These are phyloP conservation scores for Noccaea caerulescens DNA, from an alignment of 345 rosid species.

Conservation along the genomic window DNA sequence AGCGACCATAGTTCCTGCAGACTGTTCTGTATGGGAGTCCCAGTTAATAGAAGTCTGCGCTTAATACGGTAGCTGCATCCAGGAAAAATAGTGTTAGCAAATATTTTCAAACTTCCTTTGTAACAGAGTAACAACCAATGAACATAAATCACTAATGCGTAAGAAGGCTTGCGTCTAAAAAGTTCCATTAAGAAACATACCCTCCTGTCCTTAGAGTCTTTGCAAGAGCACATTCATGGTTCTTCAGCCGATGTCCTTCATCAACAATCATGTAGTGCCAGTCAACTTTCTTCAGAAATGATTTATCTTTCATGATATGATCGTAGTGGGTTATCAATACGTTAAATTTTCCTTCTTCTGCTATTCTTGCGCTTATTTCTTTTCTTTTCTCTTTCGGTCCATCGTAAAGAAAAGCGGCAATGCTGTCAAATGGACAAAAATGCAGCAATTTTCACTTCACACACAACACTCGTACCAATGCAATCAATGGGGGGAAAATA, in stretches of 20 bases:
- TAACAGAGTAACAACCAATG: neutral
- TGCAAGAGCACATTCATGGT: constrained; percentile 92
- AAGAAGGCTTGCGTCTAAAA: too few relatives aligned
- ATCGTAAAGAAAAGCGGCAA: constrained; percentile 89
- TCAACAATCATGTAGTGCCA: constrained; percentile 97
- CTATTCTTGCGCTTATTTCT: constrained; percentile 71
- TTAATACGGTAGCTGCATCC: constrained; percentile 83
- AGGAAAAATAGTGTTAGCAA: constrained; percentile 40
- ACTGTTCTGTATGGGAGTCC: constrained; percentile 98
- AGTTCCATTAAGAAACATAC: neutral
- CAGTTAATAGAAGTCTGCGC: constrained; percentile 93
- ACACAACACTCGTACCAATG: constrained; percentile 4
- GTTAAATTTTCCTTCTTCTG: constrained; percentile 64
- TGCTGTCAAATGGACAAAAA: constrained; percentile 56
- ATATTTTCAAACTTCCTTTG: constrained; percentile 3
- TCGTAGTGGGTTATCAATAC: constrained; percentile 97
- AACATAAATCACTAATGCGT: constrained; percentile 5
- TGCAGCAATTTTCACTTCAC: neutral
- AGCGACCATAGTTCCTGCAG: constrained; percentile 97
- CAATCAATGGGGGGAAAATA: neutral
- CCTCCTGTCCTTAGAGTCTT: constrained; percentile 73
- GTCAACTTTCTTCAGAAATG: constrained; percentile 82
- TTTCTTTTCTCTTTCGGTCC: constrained; percentile 97
- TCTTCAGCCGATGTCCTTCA: constrained; percentile 99
- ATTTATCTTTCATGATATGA: constrained; percentile 96